Evolutionary conservation across 2,329 filamentous ascomycete species (phyloP).

Genomic region (Amauroascus verrucosus): DNA sequence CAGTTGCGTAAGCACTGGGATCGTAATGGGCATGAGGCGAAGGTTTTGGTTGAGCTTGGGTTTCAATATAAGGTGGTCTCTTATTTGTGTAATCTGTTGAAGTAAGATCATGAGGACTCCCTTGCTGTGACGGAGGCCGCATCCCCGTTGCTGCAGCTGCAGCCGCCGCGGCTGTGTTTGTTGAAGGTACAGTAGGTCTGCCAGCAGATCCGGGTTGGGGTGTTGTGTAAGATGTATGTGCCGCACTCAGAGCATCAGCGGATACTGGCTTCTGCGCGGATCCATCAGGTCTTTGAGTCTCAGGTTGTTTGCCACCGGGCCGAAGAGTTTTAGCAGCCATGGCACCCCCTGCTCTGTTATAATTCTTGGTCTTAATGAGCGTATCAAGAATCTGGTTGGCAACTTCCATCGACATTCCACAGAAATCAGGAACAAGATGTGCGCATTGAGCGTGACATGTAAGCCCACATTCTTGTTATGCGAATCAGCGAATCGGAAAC

Average conservation of each 20-base stretch:
- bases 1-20: conserved; percentile 33
- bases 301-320: conserved; percentile 39
- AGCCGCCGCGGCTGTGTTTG: conserved; percentile 38
- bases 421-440: conserved; percentile 95
- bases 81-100: conserved; percentile 35
- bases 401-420: conserved; percentile 96
- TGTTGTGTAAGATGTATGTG: conserved; percentile 34
- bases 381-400: conserved; percentile 89
- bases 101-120: conserved; percentile 34
- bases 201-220: conserved; percentile 39
- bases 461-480: conserved; percentile 64
- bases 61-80: conserved; percentile 27
- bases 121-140: conserved; percentile 34
- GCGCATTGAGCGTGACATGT: conserved; percentile 86
- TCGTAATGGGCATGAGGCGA: conserved; percentile 40
- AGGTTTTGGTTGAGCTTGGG: conserved; percentile 33
- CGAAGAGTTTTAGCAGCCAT: conserved; percentile 60
- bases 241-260: conserved; percentile 35
- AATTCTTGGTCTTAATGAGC: conserved; percentile 67
- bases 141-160: conserved; percentile 42
- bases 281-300: conserved; percentile 30
- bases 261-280: conserved; percentile 31
- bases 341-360: conserved; percentile 46
- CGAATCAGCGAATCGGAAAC: background rate
- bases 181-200: conserved; percentile 36